Evolutionary conservation across 2,329 filamentous ascomycete genomes (phyloP).

Genomic region (Tricladium varicosporioides): DNA sequence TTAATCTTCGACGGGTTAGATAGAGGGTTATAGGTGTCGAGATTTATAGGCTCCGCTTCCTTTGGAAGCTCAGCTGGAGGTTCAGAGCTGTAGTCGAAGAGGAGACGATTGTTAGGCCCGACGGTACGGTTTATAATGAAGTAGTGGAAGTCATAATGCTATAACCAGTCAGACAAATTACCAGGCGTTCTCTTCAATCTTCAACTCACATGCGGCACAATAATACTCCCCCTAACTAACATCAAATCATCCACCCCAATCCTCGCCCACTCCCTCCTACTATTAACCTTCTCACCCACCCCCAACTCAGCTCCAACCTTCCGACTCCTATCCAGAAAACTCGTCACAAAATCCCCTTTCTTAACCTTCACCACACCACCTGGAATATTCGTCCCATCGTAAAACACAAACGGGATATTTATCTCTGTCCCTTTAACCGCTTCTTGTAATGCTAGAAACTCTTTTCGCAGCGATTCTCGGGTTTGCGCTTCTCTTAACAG

Average conservation of each 20-base stretch:
- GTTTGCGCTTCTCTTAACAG: conserved; percentile 77
- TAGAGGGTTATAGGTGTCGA: conserved; percentile 38
- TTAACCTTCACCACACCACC: conserved; percentile 82
- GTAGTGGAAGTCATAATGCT: conserved; percentile 98
- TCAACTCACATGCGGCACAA: conserved; percentile 83
- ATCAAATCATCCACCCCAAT: conserved; percentile 95
- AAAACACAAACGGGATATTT: conserved; percentile 91
- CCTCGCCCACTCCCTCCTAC: conserved; percentile 81
- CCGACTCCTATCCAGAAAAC: conserved; percentile 87
- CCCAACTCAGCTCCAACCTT: conserved; percentile 85
- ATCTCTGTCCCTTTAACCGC: conserved; percentile 87
- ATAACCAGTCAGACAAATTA: conserved; percentile 27
- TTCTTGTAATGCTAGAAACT: conserved; percentile 82
- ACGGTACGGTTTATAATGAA: conserved; percentile 87
- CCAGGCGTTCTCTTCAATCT: conserved; percentile 1
- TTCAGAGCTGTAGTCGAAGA: conserved; percentile 73
- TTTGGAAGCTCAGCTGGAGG: conserved; percentile 34
- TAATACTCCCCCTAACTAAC: conserved; percentile 85
- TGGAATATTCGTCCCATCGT: conserved; percentile 87
- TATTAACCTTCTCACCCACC: conserved; percentile 60
- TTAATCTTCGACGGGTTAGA: conserved; percentile 35
- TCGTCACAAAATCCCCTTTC: conserved; percentile 91
- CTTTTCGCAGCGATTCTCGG: conserved; percentile 69
- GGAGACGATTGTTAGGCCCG: conserved; percentile 65
- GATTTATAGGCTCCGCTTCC: conserved; percentile 16